Evolutionary conservation across 306 rosid genomes (phyloP), one percentile per base, ranked within the genome.

Genomic region (Glycine soja): DNA sequence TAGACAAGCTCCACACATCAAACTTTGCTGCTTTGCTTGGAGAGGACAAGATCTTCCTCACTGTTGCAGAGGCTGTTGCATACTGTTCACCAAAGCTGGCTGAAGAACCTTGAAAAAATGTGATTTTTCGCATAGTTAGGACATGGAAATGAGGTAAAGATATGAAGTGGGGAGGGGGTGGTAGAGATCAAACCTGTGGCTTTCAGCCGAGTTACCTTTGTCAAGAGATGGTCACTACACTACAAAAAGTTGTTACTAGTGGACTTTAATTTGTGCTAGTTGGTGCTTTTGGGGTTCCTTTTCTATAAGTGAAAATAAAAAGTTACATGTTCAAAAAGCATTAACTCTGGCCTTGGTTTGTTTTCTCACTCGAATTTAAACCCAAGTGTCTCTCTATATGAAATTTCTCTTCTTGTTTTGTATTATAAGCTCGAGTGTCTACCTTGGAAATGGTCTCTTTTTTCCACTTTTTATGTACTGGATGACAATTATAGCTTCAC

Each of bases 1-100:
- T 93, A 15, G 90, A 88, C 88, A 95, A 95, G 84, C 94, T 95
- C 74, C 93, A 88, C 70, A 82, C 92, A 38, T 90, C 99, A 43
- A 76, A 84, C 47, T 72, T 95, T 58, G 86, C 91, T 38, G 75
- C 61, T 68, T 47, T 90, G 85, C 91, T 95, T 1, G 99, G 99
- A 2, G 94, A 91, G 68, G 91, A 91, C 97, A 85, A 83, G 73
- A 93, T 95, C 88, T 95, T 87, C 80, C 97, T 95, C 76, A 93
- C 97, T 10, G 99, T 95, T 58, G 97, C 95, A 7, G 97, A 95
- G 19, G 99, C 99, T 14, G 92, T 93, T 65, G 83, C 93, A 9
- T 79, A 88, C 88, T 93, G 93, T 81, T 87, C 97, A 45, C 87
- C 91, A 2, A 90, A 89, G 83, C 70, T 88, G 38, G 88, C 84